These are phyloP conservation scores for Cryomyces minteri DNA, from an alignment of 495 filamentous ascomycete species.

Conservation along the genomic window DNA sequence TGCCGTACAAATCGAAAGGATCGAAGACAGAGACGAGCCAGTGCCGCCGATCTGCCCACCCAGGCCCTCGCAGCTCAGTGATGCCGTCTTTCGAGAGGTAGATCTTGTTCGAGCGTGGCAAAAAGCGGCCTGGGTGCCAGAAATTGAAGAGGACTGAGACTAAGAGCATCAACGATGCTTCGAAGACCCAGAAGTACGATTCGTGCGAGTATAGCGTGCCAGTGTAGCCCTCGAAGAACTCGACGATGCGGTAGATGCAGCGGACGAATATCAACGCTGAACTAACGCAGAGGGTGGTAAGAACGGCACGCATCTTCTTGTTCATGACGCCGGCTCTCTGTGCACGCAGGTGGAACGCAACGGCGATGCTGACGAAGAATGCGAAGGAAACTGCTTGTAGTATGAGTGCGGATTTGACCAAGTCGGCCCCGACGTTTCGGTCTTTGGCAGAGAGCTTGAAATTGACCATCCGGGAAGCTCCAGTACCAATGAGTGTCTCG, in stretches of 20 bases:
- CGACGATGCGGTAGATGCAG: conserved; percentile 19
- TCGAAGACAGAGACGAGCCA: conserved; percentile 13
- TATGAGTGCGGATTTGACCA: conserved; percentile 48
- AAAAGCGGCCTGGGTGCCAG: conserved; percentile 14
- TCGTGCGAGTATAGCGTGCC: conserved; percentile 14
- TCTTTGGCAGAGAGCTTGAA: conserved; percentile 18
- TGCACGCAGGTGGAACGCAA: conserved; percentile 41
- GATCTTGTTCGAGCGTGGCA: conserved; percentile 11
- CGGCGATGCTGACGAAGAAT: conserved; percentile 39
- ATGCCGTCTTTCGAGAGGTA: conserved; percentile 15
- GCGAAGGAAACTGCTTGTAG: conserved; percentile 47
- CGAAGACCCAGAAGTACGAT: conserved; percentile 21
- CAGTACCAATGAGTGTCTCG: conserved; percentile 49
- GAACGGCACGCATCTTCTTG: conserved; percentile 34
- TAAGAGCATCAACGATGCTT: conserved; percentile 20
- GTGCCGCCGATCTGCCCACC: conserved; percentile 16
- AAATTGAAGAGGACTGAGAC: conserved; percentile 17
- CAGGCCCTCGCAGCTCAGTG: conserved; percentile 16
- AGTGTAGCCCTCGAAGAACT: conserved; percentile 13
- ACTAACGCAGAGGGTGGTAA: conserved; percentile 21
- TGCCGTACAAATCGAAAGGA: conserved; percentile 16
- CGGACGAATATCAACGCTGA: conserved; percentile 15
- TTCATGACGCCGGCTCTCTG: conserved; percentile 30
- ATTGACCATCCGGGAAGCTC: conserved; percentile 43
- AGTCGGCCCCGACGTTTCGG: conserved; percentile 33